phyloP scores from a whole-genome alignment of 352 stramenopile genomes.

The Globisporangium nodosum region DNA sequence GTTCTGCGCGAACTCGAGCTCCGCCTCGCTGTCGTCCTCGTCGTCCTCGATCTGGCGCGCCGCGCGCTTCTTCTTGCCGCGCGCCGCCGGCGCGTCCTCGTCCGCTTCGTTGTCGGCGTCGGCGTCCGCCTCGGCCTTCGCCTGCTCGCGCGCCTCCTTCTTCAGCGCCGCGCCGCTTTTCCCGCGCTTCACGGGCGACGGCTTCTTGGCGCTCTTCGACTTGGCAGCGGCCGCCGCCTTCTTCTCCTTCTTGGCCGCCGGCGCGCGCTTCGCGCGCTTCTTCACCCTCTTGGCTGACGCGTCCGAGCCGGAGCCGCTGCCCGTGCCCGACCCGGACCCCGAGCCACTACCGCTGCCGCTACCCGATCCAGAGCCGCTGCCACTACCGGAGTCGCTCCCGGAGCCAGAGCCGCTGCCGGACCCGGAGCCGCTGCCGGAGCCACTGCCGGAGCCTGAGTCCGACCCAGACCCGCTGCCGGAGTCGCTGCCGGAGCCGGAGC shows the following conservation, averaged over 20 bases:
- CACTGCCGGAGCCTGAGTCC: conserved; percentile 19
- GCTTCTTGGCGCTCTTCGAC: conserved; percentile 26
- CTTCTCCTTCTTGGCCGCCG: conserved; percentile 31
- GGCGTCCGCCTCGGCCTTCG: conserved; percentile 36
- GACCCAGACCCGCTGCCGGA: conserved; percentile 31
- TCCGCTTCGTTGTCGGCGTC: conserved; percentile 64
- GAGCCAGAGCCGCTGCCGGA: conserved; percentile 26
- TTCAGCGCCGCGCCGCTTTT: conserved; percentile 16
- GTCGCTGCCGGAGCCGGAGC: conserved; percentile 25
- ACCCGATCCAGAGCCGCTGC: conserved; percentile 19
- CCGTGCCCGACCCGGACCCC: conserved; percentile 22
- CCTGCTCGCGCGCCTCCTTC: conserved; percentile 31
- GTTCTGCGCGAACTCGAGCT: conserved; percentile 40
- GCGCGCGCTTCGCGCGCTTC: conserved; percentile 41
- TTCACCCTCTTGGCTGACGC: conserved; percentile 28
- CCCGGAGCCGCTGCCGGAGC: conserved; percentile 25
- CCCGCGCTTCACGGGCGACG: conserved; percentile 12
- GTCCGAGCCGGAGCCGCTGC: conserved; percentile 21
- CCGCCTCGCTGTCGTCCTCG: conserved; percentile 39
- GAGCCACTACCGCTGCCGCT: conserved; percentile 24
- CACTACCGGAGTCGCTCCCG: conserved; percentile 20
- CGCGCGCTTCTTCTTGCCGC: conserved; percentile 34
- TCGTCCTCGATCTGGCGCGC: conserved; percentile 38
- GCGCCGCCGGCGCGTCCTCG: conserved; percentile 23
- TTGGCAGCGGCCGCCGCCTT: conserved; percentile 20